Evolutionary conservation across 1,139 yeast genomes (phyloP), one percentile per base, ranked within the genome.

Genomic region (Taphrina wiesneri): DNA sequence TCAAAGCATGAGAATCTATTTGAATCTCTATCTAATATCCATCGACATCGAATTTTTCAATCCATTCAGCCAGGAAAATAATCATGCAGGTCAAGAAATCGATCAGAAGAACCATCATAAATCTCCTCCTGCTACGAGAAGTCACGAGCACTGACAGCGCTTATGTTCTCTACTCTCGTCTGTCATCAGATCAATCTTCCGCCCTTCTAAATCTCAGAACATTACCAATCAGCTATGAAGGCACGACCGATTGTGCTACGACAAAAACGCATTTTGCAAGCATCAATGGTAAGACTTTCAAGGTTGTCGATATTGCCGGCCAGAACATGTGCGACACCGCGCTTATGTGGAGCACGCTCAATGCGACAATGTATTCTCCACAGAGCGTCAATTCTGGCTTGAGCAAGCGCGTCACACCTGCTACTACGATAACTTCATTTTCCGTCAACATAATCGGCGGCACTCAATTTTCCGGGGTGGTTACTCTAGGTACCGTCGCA

Each of bases 161-260:
- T 46, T 46, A 46, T 46, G 51, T 46, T 46, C 51, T 19, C 51
- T 46, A 46, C 26, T 46, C 51, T 46, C 51, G 51, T 46, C 51
- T 46, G 51, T 46, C 51, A 19, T 46, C 51, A 46, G 51, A 46
- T 46, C 30, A 46, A 13, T 46, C 51, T 25, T 46, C 51, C 51
- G 51, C 51, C 51, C 51, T 46, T 25, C 30, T 46, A 19, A 46
- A 46, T 13, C 25, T 46, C 51, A 21, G 51, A 25, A 19, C 51
- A 46, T 46, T 46, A 21, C 51, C 51, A 46, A 46, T 46, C 19
- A 25, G 51, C 51, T 46, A 46, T 19, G 15, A 46, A 46, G 51
- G 51, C 51, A 46, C 51, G 51, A 46, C 51, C 28, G 51, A 46
- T 46, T 46, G 51, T 46, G 51, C 51, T 23, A 46, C 30, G 45